Evolutionary conservation across 345 rosid genomes (phyloP), one percentile per base, ranked within the genome.

Genomic region (Boechera divaricarpa): DNA sequence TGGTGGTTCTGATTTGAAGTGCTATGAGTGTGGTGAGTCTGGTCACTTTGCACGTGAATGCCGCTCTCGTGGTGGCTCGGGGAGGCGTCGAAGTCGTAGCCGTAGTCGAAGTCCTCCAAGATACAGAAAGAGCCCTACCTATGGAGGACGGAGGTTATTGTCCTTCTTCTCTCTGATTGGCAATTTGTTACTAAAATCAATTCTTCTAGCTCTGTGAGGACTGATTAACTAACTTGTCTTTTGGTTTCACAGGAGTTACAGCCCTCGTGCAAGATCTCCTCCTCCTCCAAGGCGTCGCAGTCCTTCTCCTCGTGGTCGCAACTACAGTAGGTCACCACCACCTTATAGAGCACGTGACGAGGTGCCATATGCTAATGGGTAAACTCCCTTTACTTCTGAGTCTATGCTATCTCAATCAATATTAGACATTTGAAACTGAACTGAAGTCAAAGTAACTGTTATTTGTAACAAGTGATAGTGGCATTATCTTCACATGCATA

Each of bases 1-100:
- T 44, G 96, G 97, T 67, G 97, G 95, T 77, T 90, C 93, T 67
- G 96, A 92, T 76, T 86, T 90, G 83, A 92, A 92, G 83, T 92
- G 97, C 48, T 92, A 90, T 70, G 97, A 92, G 67, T 92, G 97
- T 81, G 97, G 97, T 21, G 97, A 92, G 82, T 85, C 96, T 79
- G 97, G 97, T 65, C 97, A 92, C 80, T 92, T 92, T 85, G 97
- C 97, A 2, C 93, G 97, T 78, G 97, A 92, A 61, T 92, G 97
- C 33, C 89, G 89, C 2, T 68, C 74, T 10, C 97, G 93, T 58
- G 90, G 84, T 83, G 92, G 92, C 31, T 77, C 88, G 0, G 89
- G 96, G 45, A 85, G 96, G 71, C 86, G 89, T 21, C 78, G 78
- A 5, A 73, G 81, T 55, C 89, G 93, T 1, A 90, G 82, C 70